These are phyloP conservation scores for Fusarium phyllophilum DNA, from an alignment of 2,329 filamentous ascomycete species.

Conservation along the genomic window DNA sequence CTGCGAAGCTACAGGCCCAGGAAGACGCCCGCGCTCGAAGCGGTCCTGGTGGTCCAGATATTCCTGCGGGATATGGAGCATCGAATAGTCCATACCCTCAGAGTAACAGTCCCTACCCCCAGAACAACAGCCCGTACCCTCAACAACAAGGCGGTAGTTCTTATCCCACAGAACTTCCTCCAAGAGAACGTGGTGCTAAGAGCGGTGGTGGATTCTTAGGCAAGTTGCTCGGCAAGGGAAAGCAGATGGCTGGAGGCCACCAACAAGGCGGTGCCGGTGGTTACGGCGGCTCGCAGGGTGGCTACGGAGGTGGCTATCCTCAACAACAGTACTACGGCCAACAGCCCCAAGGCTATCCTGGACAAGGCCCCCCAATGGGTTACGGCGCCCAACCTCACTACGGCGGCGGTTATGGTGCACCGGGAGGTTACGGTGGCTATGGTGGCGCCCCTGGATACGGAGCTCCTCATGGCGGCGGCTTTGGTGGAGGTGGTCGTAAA, in stretches of 20 bases:
- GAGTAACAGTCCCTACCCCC: slow-evolving; percentile 40
- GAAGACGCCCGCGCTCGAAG: slow-evolving; percentile 72
- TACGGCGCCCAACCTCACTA: slow-evolving; percentile 43
- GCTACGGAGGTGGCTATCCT: slow-evolving; percentile 43
- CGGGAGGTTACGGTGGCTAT: slow-evolving; percentile 40
- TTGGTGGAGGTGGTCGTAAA: slow-evolving; percentile 48
- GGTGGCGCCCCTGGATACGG: slow-evolving; percentile 45
- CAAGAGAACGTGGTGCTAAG: slow-evolving; percentile 53
- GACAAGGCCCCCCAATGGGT: slow-evolving; percentile 42
- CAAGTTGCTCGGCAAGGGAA: slow-evolving; percentile 63
- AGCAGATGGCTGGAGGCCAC: slow-evolving; percentile 48
- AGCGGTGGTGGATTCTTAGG: slow-evolving; percentile 61
- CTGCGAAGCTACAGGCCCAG: slow-evolving; percentile 82
- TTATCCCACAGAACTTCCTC: slow-evolving; percentile 55
- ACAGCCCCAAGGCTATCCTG: slow-evolving; percentile 38
- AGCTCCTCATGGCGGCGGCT: slow-evolving; percentile 47
- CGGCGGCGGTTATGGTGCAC: slow-evolving; percentile 34
- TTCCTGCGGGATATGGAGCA: slow-evolving; percentile 48
- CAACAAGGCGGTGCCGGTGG: slow-evolving; percentile 30
- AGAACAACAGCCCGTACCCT: slow-evolving; percentile 44
- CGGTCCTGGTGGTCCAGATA: slow-evolving; percentile 43
- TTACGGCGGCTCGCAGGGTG: slow-evolving; percentile 28
- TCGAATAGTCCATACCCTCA: slow-evolving; percentile 46
- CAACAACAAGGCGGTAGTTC: slow-evolving; percentile 44
- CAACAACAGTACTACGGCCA: slow-evolving; percentile 44